A percentile compares a stretch with the other conserved stretches of the same genome.
phyloP scores from a whole-genome alignment of 1,284 basidiomycete genomes.

The Cutaneotrichosporon sp. region DNA sequence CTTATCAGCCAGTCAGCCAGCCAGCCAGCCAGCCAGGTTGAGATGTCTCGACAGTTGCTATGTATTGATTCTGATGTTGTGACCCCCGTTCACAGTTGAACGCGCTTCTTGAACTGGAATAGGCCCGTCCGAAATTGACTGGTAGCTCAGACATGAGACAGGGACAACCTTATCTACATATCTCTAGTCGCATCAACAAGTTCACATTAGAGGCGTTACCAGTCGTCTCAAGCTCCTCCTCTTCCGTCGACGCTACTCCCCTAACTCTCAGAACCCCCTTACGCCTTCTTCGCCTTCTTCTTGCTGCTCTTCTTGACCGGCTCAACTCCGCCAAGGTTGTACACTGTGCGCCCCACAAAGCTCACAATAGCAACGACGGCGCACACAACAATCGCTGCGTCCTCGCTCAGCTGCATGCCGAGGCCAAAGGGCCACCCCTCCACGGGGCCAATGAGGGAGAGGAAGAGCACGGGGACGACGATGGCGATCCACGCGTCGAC shows the following conservation, averaged over 20 bases:
- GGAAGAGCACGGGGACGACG: slow-evolving; percentile 41
- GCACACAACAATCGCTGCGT: slow-evolving; percentile 41
- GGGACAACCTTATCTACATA: not conserved
- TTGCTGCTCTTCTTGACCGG: slow-evolving; percentile 15
- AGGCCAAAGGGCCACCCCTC: slow-evolving; percentile 40
- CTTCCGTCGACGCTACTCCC: not conserved
- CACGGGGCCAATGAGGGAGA: slow-evolving; percentile 43
- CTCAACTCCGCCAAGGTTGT: slow-evolving; percentile 36
- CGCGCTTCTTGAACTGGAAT: no score
- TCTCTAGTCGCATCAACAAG: not conserved
- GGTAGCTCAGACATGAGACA: no score
- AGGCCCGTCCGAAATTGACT: no score
- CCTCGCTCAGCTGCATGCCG: slow-evolving; percentile 25
- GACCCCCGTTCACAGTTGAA: no score
- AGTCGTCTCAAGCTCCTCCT: not conserved
- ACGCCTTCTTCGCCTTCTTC: slow-evolving; percentile 36
- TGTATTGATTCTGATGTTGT: no score
- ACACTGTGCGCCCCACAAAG: slow-evolving; percentile 38
- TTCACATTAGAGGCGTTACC: not conserved
- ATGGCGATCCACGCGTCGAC: slow-evolving; percentile 49
- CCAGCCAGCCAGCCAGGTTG: no score
- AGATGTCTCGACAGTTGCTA: no score
- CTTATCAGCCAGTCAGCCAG: no score
- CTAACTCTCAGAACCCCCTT: not conserved
- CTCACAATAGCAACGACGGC: slow-evolving; percentile 28